A percentile compares a stretch with the other conserved stretches of the same genome.
These are phyloP conservation scores for Lentinula sp. DNA, from an alignment of 768 basidiomycete species.

Conservation along the genomic window DNA sequence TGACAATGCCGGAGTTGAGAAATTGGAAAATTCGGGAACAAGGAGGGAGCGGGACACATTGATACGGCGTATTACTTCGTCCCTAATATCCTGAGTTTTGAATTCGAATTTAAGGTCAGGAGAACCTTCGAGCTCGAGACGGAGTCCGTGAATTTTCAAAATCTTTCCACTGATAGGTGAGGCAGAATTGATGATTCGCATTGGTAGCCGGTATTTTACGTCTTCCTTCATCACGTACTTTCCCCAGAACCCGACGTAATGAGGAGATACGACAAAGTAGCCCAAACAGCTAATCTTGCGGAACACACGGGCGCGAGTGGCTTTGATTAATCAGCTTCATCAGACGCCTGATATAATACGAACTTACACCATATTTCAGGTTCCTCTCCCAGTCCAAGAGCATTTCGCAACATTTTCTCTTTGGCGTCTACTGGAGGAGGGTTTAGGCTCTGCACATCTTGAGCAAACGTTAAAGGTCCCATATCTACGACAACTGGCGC, in stretches of 20 bases:
- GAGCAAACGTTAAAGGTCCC: constrained; percentile 32
- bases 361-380: constrained; percentile 30
- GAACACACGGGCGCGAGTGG: constrained; percentile 28
- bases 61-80: constrained; percentile 36
- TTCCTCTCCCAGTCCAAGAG: constrained; percentile 25
- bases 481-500: constrained; percentile 33
- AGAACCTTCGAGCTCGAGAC: constrained; percentile 40
- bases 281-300: constrained; percentile 30
- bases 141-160: constrained; percentile 29
- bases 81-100: constrained; percentile 29
- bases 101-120: constrained; percentile 45
- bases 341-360: not conserved
- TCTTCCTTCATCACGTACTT: constrained; percentile 31
- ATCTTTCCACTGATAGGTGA: constrained; percentile 23
- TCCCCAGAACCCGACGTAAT: constrained; percentile 41
- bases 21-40: constrained; percentile 1
- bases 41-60: constrained; percentile 12
- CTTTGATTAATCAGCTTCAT: constrained; percentile 15
- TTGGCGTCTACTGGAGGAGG: constrained; percentile 14
- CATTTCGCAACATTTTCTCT: constrained; percentile 23
- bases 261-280: constrained; percentile 33
- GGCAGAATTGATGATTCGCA: constrained; percentile 32
- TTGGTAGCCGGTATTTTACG: constrained; percentile 36
- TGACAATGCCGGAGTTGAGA: not conserved
- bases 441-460: constrained; percentile 8